Percentiles rank a stretch among this genome's conserved stretches.
phyloP scores from a whole-genome alignment of 1,139 yeast genomes.

The Debaryomycetaceae sp. region DNA sequence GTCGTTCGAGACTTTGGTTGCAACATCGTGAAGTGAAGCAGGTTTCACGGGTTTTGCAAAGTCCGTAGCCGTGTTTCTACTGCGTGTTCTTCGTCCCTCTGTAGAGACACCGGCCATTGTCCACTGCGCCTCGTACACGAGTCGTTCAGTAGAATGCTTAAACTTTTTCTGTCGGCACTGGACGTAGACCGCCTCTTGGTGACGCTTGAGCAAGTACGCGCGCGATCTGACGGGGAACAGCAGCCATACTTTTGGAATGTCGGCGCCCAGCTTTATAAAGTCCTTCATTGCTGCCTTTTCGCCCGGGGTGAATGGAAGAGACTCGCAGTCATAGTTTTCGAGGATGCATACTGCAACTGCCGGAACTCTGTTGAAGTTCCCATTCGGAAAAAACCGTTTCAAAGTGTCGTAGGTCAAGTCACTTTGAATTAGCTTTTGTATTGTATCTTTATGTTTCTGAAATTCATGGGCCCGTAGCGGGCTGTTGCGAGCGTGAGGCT shows the following conservation, averaged over 20 bases:
- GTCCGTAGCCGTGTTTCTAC: too few species aligned
- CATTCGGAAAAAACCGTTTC: not conserved
- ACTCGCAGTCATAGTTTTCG: not conserved
- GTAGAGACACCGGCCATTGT: constrained; percentile 13
- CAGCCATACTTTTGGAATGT: constrained; percentile 1
- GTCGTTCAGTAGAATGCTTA: constrained; percentile 18
- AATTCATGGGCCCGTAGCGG: too few species aligned
- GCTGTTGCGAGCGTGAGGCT: too few species aligned
- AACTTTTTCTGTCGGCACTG: constrained; percentile 17
- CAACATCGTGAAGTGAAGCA: too few species aligned
- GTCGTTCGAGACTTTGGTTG: too few species aligned
- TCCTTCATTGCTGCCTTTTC: constrained; percentile 4
- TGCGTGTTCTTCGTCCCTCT: too few species aligned
- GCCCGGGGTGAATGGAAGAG: constrained; percentile 3
- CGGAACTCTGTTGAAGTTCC: not conserved
- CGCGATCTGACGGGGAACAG: constrained; percentile 8
- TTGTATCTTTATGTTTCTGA: too few species aligned
- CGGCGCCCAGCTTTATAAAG: constrained; percentile 1
- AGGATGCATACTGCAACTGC: not conserved
- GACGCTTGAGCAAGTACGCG: constrained; percentile 10
- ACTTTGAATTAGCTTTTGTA: too few species aligned
- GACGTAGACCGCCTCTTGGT: constrained; percentile 12
- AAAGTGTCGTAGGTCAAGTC: too few species aligned
- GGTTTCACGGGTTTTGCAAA: too few species aligned
- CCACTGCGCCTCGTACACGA: constrained; percentile 31